Evolutionary conservation across 208 protist species (phyloP).

Genomic region (Angomonas deanei): DNA sequence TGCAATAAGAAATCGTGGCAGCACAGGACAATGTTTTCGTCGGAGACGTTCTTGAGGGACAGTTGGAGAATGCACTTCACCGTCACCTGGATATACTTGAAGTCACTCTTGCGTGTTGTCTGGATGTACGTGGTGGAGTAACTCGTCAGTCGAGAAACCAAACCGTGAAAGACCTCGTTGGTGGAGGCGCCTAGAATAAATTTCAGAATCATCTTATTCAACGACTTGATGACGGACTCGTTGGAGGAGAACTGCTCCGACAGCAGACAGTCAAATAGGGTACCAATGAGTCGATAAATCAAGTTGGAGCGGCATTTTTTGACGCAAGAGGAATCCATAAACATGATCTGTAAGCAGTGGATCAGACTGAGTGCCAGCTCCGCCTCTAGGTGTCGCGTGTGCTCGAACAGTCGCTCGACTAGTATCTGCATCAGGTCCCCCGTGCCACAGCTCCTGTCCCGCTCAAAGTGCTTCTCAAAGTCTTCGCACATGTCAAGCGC

Average conservation of each 20-base stretch:
- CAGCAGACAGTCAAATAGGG: conserved; percentile 83
- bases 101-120: conserved; percentile 50
- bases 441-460: conserved; percentile 61
- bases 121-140: conserved; percentile 78
- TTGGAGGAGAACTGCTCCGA: conserved; percentile 74
- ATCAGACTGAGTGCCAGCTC: conserved; percentile 56
- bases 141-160: conserved; percentile 72
- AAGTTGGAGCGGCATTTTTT: conserved; percentile 62
- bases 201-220: conserved; percentile 78
- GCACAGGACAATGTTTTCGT: conserved; percentile 75
- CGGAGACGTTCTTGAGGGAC: conserved; percentile 41
- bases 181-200: conserved; percentile 56
- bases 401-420: conserved; percentile 72
- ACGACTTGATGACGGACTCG: conserved; percentile 62
- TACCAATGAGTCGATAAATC: conserved; percentile 60
- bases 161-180: conserved; percentile 78
- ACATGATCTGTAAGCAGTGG: conserved; percentile 59
- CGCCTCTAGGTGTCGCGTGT: conserved; percentile 49
- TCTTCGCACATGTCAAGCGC: conserved; percentile 61
- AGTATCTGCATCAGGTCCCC: conserved; percentile 78
- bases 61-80: conserved; percentile 87
- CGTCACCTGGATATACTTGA: conserved; percentile 88
- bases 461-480: conserved; percentile 53
- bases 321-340: conserved; percentile 33
- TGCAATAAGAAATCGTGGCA: conserved; percentile 85